Evolutionary conservation across 768 basidiomycete genomes (phyloP).

Genomic region (Leccinum ochraceum): DNA sequence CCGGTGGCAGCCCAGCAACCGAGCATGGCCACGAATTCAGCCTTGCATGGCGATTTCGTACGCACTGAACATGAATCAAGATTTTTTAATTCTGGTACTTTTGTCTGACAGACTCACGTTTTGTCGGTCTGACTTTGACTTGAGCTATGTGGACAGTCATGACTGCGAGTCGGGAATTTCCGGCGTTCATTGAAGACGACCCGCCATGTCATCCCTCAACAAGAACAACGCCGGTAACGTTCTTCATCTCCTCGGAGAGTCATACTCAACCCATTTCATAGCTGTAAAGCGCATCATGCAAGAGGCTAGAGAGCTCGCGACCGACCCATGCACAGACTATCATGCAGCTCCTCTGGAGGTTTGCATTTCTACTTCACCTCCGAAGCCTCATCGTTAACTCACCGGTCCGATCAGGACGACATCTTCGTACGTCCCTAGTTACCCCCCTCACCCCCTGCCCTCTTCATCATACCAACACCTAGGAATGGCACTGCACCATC

Average conservation of each 20-base stretch:
- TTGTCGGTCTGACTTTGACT: conserved; percentile 77
- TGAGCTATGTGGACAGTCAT: conserved; percentile 72
- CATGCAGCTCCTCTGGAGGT: conserved; percentile 80
- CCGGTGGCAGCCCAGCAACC: conserved; percentile 81
- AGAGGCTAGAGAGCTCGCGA: conserved; percentile 86
- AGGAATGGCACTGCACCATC: conserved; percentile 98
- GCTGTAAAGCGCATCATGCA: conserved; percentile 98
- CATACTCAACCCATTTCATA: conserved; percentile 25
- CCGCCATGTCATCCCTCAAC: conserved; percentile 53
- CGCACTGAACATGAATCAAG: conserved; percentile 4
- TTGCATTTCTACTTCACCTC: conserved; percentile 21
- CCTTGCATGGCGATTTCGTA: conserved; percentile 19
- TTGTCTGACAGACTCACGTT: conserved; percentile 47
- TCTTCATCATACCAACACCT: conserved; percentile 16
- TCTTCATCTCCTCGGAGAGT: neutral
- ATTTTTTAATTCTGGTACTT: too few relatives aligned
- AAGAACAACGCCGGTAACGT: conserved; percentile 85
- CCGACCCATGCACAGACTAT: conserved; percentile 86
- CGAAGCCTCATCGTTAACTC: conserved; percentile 8
- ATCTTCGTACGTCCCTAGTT: conserved; percentile 66
- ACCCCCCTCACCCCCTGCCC: conserved; percentile 12
- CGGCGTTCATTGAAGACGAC: conserved; percentile 2
- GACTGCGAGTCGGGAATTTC: conserved; percentile 10
- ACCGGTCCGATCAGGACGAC: conserved; percentile 58
- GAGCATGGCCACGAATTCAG: conserved; percentile 76